These are phyloP conservation scores for Tricharina praecox DNA, from an alignment of 495 filamentous ascomycete genomes.

Conservation along the genomic window DNA sequence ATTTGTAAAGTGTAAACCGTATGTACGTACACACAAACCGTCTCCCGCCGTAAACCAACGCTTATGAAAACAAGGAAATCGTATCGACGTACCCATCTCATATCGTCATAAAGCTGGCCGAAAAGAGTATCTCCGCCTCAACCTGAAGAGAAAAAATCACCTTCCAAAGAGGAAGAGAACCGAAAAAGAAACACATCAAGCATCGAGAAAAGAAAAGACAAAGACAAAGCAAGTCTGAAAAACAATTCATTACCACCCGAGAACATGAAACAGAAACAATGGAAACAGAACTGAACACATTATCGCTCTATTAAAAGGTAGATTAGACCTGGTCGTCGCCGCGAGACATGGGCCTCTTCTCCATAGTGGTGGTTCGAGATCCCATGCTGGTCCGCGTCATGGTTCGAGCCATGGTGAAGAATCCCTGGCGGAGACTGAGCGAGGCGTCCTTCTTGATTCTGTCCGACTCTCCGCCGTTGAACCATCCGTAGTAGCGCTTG, in stretches of 20 bases:
- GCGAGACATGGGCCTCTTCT: conserved; percentile 13
- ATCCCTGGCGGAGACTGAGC: conserved; percentile 28
- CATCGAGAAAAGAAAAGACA: not conserved
- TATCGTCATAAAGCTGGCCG: no score
- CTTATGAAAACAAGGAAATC: no score
- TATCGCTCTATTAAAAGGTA: not conserved
- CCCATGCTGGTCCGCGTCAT: conserved; percentile 6
- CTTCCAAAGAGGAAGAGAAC: no score
- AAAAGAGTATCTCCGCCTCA: no score
- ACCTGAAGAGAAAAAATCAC: no score
- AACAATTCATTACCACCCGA: not conserved
- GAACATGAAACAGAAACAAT: not conserved
- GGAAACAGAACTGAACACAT: not conserved
- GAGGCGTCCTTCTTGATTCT: conserved; percentile 27
- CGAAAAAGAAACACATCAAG: no score
- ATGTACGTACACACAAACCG: no score
- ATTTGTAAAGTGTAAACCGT: no score
- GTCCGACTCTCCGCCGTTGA: conserved; percentile 24
- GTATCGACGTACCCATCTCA: no score
- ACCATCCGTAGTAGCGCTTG: conserved; percentile 34
- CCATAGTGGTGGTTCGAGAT: conserved; percentile 21
- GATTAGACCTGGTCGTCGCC: conserved; percentile 20
- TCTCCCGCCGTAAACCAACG: no score
- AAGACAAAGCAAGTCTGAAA: not conserved
- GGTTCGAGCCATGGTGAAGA: conserved; percentile 23